These are phyloP conservation scores for Tagetes patula DNA, from an alignment of 129 eudicot genomes.

Conservation along the genomic window DNA sequence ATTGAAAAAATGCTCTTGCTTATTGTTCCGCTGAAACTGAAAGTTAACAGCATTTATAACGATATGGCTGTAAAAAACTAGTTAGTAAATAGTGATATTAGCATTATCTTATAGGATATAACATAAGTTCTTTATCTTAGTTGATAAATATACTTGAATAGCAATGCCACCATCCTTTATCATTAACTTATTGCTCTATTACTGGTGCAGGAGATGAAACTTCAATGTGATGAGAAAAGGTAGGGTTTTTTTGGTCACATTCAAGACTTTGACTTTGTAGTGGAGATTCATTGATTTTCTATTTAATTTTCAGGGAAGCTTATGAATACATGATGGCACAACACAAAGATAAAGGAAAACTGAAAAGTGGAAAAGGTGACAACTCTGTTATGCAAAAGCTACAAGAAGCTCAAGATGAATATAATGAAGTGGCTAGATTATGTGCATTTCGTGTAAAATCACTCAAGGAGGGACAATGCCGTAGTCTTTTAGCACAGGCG, in stretches of 20 bases:
- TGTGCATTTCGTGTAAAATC: conserved; percentile 75
- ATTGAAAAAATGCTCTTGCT: conserved; percentile 1
- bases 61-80: neutral
- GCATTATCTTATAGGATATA: neutral
- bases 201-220: conserved; percentile 82
- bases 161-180: neutral
- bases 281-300: conserved; percentile 20
- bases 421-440: conserved; percentile 67
- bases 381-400: conserved; percentile 53
- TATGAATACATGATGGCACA: conserved; percentile 74
- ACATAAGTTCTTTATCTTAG: neutral
- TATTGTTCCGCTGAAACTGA: neutral
- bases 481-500: conserved; percentile 79
- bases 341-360: conserved; percentile 61
- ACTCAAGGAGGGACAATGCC: conserved; percentile 78
- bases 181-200: conserved; percentile 17
- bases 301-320: conserved; percentile 53
- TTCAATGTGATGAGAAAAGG: conserved; percentile 93
- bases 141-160: neutral
- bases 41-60: neutral
- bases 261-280: conserved; percentile 3
- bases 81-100: neutral
- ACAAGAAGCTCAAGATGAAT: conserved; percentile 70
- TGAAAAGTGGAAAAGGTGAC: conserved; percentile 66
- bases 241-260: conserved; percentile 20